phyloP scores from a whole-genome alignment of 495 filamentous ascomycete genomes.

The Pseudotulostoma volvatum region DNA sequence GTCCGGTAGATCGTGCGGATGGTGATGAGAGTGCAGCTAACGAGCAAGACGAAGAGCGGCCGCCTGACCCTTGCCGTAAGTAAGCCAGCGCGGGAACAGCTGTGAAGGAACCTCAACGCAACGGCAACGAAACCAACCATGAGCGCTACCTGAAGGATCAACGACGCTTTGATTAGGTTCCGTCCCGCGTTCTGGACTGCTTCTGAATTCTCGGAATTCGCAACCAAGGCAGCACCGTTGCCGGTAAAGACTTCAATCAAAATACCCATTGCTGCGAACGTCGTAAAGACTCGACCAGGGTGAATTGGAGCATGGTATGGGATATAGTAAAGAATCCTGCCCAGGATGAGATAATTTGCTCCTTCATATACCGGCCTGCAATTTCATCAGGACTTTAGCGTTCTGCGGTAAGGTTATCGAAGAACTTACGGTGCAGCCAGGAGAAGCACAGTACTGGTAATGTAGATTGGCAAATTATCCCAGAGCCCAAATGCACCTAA shows the following conservation, averaged over 20 bases:
- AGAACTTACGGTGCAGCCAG: slow-evolving; percentile 45
- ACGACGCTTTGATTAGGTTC: slow-evolving; percentile 44
- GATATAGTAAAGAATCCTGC: slow-evolving; percentile 61
- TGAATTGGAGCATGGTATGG: slow-evolving; percentile 65
- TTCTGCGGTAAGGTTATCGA: not conserved
- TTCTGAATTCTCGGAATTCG: slow-evolving; percentile 29
- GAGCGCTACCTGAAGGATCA: slow-evolving; percentile 51
- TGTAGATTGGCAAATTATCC: slow-evolving; percentile 38
- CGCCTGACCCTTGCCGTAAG: slow-evolving; percentile 38
- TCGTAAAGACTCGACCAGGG: slow-evolving; percentile 57
- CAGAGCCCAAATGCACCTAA: slow-evolving; percentile 42
- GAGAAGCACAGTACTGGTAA: slow-evolving; percentile 42
- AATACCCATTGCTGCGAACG: slow-evolving; percentile 49
- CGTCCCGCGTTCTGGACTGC: slow-evolving; percentile 35
- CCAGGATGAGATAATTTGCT: slow-evolving; percentile 60
- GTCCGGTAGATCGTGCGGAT: slow-evolving; percentile 50
- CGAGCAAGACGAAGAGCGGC: slow-evolving; percentile 43
- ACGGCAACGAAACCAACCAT: slow-evolving; percentile 44
- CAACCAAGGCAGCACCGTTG: slow-evolving; percentile 45
- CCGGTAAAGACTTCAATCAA: slow-evolving; percentile 52
- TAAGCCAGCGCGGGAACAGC: slow-evolving; percentile 37
- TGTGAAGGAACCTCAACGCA: slow-evolving; percentile 40
- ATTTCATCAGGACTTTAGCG: slow-evolving; percentile 1
- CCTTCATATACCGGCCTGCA: slow-evolving; percentile 53
- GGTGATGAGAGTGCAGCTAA: slow-evolving; percentile 41